Percentiles rank a stretch among this genome's conserved stretches.
Evolutionary conservation across 106 monocot genomes (phyloP).

Genomic region (Dactylorhiza incarnata): DNA sequence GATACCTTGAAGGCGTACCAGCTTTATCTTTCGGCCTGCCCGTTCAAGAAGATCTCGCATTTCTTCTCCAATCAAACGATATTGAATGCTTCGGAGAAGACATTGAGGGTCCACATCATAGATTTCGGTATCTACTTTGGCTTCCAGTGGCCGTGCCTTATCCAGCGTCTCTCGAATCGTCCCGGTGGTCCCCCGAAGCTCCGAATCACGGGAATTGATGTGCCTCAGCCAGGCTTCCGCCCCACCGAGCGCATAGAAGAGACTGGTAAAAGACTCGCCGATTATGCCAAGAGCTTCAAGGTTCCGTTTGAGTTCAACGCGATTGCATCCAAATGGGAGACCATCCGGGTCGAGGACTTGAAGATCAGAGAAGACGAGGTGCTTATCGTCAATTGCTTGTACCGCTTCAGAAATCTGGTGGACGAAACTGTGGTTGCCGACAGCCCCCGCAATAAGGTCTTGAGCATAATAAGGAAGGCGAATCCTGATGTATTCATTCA

Average conservation of each 20-base stretch:
- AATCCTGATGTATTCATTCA: constrained; percentile 72
- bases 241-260: constrained; percentile 68
- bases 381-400: constrained; percentile 63
- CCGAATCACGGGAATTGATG: constrained; percentile 77
- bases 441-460: constrained; percentile 64
- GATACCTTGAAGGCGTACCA: constrained; percentile 68
- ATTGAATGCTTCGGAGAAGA: constrained; percentile 38
- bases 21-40: constrained; percentile 61
- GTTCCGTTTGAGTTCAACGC: constrained; percentile 65
- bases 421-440: constrained; percentile 75
- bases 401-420: constrained; percentile 56
- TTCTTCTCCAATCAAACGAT: constrained; percentile 67
- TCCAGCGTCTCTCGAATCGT: constrained; percentile 43
- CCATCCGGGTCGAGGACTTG: constrained; percentile 52
- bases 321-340: constrained; percentile 74
- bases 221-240: constrained; percentile 78
- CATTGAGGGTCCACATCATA: constrained; percentile 58
- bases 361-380: constrained; percentile 66
- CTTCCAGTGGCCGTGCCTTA: constrained; percentile 85
- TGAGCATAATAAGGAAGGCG: constrained; percentile 61
- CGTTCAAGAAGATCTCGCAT: constrained; percentile 62
- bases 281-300: constrained; percentile 51
- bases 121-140: constrained; percentile 84
- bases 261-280: constrained; percentile 55
- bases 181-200: constrained; percentile 54